These are phyloP conservation scores for Thermothelomyces thermophilus DNA, from an alignment of 2,329 filamentous ascomycete species.

Conservation along the genomic window DNA sequence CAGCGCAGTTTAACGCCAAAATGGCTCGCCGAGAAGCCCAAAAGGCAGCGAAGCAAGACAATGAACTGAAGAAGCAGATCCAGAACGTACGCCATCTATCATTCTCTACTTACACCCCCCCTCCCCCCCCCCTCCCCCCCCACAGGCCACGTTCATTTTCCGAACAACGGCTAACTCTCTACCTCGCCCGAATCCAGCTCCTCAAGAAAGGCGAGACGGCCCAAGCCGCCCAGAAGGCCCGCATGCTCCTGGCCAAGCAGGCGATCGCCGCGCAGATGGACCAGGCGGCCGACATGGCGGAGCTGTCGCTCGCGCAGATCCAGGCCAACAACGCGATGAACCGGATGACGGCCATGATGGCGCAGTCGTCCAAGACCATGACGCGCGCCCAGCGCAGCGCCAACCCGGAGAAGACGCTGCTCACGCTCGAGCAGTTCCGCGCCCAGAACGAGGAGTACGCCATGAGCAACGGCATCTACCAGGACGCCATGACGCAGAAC, in stretches of 20 bases:
- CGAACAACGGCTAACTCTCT: background rate
- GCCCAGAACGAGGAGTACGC: conserved; percentile 58
- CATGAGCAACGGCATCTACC: conserved; percentile 68
- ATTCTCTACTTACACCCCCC: background rate
- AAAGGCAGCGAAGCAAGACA: conserved; percentile 56
- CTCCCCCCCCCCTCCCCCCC: background rate
- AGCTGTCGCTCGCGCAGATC: conserved; percentile 54
- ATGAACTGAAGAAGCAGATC: conserved; percentile 56
- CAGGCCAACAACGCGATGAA: conserved; percentile 61
- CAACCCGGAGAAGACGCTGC: conserved; percentile 55
- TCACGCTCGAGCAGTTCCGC: conserved; percentile 55
- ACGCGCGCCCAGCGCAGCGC: conserved; percentile 50
- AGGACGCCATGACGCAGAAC: conserved; percentile 74
- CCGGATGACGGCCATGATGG: conserved; percentile 59
- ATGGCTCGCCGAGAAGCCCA: conserved; percentile 55
- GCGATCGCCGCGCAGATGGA: conserved; percentile 58
- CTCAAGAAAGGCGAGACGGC: conserved; percentile 58
- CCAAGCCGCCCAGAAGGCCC: conserved; percentile 57
- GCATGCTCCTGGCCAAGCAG: conserved; percentile 56
- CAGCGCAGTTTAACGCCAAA: conserved; percentile 50
- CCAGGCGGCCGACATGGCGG: conserved; percentile 58
- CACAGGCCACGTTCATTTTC: background rate
- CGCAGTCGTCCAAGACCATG: conserved; percentile 53
- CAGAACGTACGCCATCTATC: conserved; percentile 39
- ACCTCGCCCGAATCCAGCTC: conserved; percentile 30